Percentiles rank a stretch among this genome's conserved stretches.
Evolutionary conservation across 495 filamentous ascomycete genomes (phyloP).

Genomic region (Margaritispora aquatica): DNA sequence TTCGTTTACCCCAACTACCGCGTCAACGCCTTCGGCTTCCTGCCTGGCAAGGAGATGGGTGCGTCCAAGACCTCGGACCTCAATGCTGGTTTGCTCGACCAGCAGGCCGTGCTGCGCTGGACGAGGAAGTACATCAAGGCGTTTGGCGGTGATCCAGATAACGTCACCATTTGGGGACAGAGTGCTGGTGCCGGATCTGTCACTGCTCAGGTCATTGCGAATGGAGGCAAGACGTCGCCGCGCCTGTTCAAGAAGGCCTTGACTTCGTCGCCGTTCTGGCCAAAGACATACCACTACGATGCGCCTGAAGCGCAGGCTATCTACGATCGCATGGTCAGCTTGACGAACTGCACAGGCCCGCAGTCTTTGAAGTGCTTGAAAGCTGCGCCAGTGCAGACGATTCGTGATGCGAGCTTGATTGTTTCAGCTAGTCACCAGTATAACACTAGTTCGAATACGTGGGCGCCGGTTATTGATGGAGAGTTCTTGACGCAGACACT

Average conservation of each 20-base stretch:
- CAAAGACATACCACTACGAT: constrained; percentile 38
- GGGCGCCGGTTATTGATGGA: constrained; percentile 55
- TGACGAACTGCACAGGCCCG: constrained; percentile 49
- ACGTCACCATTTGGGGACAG: constrained; percentile 68
- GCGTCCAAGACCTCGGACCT: constrained; percentile 44
- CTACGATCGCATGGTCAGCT: constrained; percentile 53
- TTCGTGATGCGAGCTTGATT: constrained; percentile 46
- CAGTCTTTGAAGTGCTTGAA: constrained; percentile 65
- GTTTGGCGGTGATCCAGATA: constrained; percentile 62
- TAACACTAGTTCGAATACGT: constrained; percentile 47
- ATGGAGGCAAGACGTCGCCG: constrained; percentile 31
- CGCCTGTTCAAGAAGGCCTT: constrained; percentile 43
- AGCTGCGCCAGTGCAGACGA: constrained; percentile 46
- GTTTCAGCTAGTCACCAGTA: constrained; percentile 38
- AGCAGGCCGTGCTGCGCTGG: constrained; percentile 64
- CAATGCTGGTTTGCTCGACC: constrained; percentile 64
- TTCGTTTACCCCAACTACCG: constrained; percentile 61
- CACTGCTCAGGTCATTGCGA: constrained; percentile 58
- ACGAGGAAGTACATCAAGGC: constrained; percentile 58
- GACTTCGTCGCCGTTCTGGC: constrained; percentile 57
- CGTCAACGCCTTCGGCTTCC: constrained; percentile 60
- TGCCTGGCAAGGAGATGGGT: constrained; percentile 41
- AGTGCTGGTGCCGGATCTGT: constrained; percentile 63
- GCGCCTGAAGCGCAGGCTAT: constrained; percentile 53
- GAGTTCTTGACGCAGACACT: constrained; percentile 42